Base-by-base conservation (phyloP, 768 basidiomycete genomes). In the Amanita fuliginea region DNA sequence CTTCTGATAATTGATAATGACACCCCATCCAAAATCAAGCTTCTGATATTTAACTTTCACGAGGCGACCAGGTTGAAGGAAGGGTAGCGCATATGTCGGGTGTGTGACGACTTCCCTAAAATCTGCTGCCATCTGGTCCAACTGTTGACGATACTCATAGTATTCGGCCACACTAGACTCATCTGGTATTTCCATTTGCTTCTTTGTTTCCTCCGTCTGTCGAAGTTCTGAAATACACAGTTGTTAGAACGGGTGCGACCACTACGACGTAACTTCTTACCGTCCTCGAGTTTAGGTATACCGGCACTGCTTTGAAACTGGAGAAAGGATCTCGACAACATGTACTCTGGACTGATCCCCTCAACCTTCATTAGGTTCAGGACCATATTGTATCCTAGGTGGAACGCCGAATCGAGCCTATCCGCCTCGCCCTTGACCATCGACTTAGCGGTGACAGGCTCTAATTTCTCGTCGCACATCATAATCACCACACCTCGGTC, bases 351-450 rank as follows among this genome's bases (percentile, higher is more conserved):
- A 58, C 90, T 97, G 57, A 99, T 83, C 4, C 94, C 95, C 65
- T 99, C 96, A 14, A 99, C 96, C 62, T 97, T 86, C 81, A 99
- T 94, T 55, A 99, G 67, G 66, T 98, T 99, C 61, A 99, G 71
- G 28, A 99, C 78, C 96, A 99, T 99, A 64, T 99, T 99, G 66
- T 99, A 99, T 14, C 96, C 95, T 11, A 99, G 71, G 67, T 97
- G 93, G 72, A 99, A 99, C 3, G 96, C 96, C 5, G 96, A 99
- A 64, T 98, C 93, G 45, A 99, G 72, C 42, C 94, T 75, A 63
- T 99, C 95, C 3, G 96, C 93, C 69, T 95, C 86, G 41, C 96
- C 96, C 65, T 97, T 98, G 59, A 99, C 86, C 96, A 99, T 99
- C 47, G 74, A 76, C 70, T 95, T 98, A 33, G 96, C 94, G 0